These are phyloP conservation scores for Meyerozyma guilliermondii DNA, from an alignment of 1,139 yeast species.

Conservation along the genomic window DNA sequence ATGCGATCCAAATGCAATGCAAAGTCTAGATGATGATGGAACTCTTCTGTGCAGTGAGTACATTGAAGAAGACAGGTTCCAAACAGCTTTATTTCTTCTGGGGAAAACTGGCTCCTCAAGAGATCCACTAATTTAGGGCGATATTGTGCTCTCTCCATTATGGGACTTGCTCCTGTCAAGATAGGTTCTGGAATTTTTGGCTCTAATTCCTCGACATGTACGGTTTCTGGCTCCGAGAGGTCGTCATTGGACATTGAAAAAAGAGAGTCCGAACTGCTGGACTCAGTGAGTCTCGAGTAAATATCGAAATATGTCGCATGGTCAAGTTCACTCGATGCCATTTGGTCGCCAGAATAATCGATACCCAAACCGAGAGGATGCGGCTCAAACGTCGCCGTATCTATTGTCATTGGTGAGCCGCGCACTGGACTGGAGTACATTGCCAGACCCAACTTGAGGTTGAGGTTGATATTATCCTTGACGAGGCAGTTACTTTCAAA, in stretches of 20 bases:
- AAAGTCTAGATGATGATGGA: background rate
- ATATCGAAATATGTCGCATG: background rate
- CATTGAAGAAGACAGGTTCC: background rate
- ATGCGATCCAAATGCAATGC: background rate
- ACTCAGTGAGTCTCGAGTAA: background rate
- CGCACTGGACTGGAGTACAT: background rate
- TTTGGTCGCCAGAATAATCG: background rate
- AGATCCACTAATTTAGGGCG: background rate
- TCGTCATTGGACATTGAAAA: background rate
- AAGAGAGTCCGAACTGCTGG: background rate
- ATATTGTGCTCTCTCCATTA: background rate
- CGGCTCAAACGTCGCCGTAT: background rate
- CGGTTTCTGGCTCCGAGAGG: background rate
- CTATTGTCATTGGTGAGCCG: background rate
- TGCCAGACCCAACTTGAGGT: conserved; percentile 1
- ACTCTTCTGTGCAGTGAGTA: background rate
- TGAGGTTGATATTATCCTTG: conserved; percentile 1
- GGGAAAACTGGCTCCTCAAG: background rate
- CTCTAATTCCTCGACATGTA: background rate
- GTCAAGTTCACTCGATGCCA: too few relatives aligned
- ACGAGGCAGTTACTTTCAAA: background rate
- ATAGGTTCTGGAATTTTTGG: background rate
- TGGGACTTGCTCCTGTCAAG: background rate
- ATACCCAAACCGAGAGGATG: background rate
- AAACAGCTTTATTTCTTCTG: background rate